phyloP scores from a whole-genome alignment of 1,284 basidiomycete species.

The Leccinum pachyderme region DNA sequence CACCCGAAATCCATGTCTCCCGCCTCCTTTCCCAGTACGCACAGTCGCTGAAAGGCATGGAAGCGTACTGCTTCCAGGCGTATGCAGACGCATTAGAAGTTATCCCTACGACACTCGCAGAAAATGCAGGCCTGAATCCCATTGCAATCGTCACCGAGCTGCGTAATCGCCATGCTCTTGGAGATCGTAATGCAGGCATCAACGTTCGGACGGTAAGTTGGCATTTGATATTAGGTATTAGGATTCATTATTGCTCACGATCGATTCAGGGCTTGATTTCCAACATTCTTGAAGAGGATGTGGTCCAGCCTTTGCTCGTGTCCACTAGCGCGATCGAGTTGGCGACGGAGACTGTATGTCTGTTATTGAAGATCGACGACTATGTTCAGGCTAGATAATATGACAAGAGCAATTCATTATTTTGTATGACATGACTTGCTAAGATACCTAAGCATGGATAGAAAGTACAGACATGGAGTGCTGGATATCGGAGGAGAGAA shows the following conservation, averaged over 20 bases:
- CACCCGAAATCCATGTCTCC: slow-evolving; percentile 99
- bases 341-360: slow-evolving; percentile 95
- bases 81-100: slow-evolving; percentile 98
- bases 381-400: slow-evolving; percentile 76
- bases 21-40: slow-evolving; percentile 89
- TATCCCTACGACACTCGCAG: slow-evolving; percentile 96
- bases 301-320: slow-evolving; percentile 94
- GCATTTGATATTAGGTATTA: neutral
- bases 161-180: slow-evolving; percentile 93
- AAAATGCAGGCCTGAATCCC: slow-evolving; percentile 98
- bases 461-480: neutral
- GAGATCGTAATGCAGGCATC: slow-evolving; percentile 95
- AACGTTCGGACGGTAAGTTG: slow-evolving; percentile 88
- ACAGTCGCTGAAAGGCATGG: slow-evolving; percentile 96
- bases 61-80: slow-evolving; percentile 98
- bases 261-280: slow-evolving; percentile 81
- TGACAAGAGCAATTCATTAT: neutral
- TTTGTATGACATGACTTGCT: neutral
- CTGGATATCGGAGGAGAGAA: neutral
- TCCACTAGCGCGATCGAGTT: slow-evolving; percentile 95
- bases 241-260: slow-evolving; percentile 6
- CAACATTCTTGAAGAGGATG: slow-evolving; percentile 96
- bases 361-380: slow-evolving; percentile 96
- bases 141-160: slow-evolving; percentile 98
- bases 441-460: neutral